phyloP scores from a whole-genome alignment of 163 green algal species.

The Botryococcus braunii region DNA sequence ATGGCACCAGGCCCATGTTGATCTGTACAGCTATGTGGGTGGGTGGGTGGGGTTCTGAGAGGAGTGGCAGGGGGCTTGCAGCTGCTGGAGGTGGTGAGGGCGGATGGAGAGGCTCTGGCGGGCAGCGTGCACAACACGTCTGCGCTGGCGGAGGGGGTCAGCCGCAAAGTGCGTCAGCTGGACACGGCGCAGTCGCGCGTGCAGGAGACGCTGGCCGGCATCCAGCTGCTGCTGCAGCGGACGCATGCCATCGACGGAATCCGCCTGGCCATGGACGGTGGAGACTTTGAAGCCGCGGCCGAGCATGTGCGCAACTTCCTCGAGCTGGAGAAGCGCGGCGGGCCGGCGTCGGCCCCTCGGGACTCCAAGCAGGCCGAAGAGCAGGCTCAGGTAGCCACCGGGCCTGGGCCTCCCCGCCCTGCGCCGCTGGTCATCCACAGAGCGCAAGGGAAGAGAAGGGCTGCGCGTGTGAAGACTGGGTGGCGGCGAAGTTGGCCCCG shows the following conservation, averaged over 20 bases:
- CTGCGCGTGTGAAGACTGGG: no score
- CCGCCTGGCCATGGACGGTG: constrained; percentile 25
- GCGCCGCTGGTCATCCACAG: no score
- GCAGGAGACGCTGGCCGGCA: constrained; percentile 50
- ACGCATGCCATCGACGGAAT: constrained; percentile 73
- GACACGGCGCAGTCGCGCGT: constrained; percentile 68
- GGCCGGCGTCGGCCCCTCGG: constrained; percentile 2
- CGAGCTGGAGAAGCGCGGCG: constrained; percentile 58
- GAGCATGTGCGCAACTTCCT: constrained; percentile 67
- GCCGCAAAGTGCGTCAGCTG: constrained; percentile 62
- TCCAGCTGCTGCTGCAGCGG: constrained; percentile 74
- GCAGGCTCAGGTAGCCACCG: constrained; percentile 37
- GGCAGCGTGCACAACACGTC: constrained; percentile 61
- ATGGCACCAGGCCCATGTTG: no score
- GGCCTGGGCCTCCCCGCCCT: background rate
- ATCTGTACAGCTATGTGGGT: background rate
- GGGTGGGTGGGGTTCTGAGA: background rate
- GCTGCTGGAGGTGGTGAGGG: constrained; percentile 64
- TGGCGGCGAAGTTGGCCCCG: no score
- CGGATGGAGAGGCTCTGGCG: constrained; percentile 75
- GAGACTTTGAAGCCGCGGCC: constrained; percentile 83
- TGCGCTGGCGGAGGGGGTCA: constrained; percentile 74
- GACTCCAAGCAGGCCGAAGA: constrained; percentile 46
- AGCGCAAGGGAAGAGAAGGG: no score
- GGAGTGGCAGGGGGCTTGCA: constrained; percentile 19